A percentile compares a stretch with the other conserved stretches of the same genome.
These are phyloP conservation scores for Waitea zeae DNA, from an alignment of 1,284 basidiomycete species.

Conservation along the genomic window DNA sequence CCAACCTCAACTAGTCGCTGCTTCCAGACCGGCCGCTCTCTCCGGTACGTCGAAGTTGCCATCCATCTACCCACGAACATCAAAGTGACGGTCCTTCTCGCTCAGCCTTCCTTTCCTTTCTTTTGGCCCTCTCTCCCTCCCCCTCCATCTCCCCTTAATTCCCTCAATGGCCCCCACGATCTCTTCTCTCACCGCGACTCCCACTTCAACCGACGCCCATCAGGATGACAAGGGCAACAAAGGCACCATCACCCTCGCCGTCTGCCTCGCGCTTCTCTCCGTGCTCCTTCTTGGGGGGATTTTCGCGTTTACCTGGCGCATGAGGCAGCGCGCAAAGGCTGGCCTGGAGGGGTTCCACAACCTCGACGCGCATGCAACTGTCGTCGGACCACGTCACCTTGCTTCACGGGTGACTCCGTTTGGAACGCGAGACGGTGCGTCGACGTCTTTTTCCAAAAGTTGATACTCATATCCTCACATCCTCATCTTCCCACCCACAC, in stretches of 20 bases:
- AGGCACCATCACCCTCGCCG: background rate
- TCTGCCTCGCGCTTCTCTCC: conserved; percentile 9
- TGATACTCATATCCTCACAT: background rate
- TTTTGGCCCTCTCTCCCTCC: background rate
- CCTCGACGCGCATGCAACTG: conserved; percentile 7
- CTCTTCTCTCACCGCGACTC: background rate
- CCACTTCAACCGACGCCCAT: background rate
- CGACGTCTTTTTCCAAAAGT: background rate
- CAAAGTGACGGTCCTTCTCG: background rate
- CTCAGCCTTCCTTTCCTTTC: background rate
- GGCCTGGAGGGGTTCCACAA: conserved; percentile 5
- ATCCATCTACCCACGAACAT: background rate
- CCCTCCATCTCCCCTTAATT: background rate
- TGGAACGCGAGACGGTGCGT: conserved; percentile 6
- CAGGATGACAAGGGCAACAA: background rate
- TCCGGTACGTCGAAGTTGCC: too few relatives aligned
- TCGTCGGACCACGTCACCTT: conserved; percentile 10
- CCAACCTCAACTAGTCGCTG: too few relatives aligned
- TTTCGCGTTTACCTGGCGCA: conserved; percentile 8
- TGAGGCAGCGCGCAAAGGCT: conserved; percentile 4
- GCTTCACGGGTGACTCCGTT: conserved; percentile 13
- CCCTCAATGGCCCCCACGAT: background rate
- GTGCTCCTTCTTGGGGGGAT: conserved; percentile 8
- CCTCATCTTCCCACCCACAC: too few relatives aligned
- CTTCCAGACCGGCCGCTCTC: too few relatives aligned